phyloP scores from a whole-genome alignment of 768 basidiomycete genomes.

The Imleria badia region DNA sequence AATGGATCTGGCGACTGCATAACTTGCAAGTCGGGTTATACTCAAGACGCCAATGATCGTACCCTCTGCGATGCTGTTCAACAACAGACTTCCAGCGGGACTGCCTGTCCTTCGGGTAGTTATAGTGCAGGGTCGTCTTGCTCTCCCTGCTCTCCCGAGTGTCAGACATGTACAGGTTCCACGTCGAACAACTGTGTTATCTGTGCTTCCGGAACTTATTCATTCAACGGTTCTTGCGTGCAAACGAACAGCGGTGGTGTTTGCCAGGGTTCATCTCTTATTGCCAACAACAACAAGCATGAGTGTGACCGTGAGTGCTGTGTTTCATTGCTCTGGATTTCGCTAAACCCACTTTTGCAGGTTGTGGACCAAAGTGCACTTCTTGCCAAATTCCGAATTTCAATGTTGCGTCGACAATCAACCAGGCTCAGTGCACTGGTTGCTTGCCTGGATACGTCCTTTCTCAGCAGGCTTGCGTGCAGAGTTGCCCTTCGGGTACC shows the following conservation, averaged over 20 bases:
- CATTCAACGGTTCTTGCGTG: conserved; percentile 72
- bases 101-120: conserved; percentile 61
- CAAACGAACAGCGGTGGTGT: conserved; percentile 63
- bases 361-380: conserved; percentile 81
- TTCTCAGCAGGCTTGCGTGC: conserved; percentile 66
- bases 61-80: conserved; percentile 62
- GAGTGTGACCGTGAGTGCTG: conserved; percentile 68
- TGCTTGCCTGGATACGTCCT: conserved; percentile 79
- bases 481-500: conserved; percentile 68
- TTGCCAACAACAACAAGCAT: conserved; percentile 81
- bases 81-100: conserved; percentile 50
- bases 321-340: neutral
- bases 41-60: conserved; percentile 60
- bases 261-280: conserved; percentile 66
- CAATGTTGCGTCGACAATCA: conserved; percentile 60
- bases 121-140: conserved; percentile 61
- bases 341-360: conserved; percentile 36
- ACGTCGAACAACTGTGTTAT: conserved; percentile 70
- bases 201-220: conserved; percentile 61
- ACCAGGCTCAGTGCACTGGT: conserved; percentile 68
- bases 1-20: conserved; percentile 68
- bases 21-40: conserved; percentile 69
- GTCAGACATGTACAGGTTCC: conserved; percentile 67
- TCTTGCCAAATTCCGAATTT: conserved; percentile 76
- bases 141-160: conserved; percentile 58